phyloP scores from a whole-genome alignment of 352 stramenopile genomes.

The Globisporangium cystogenes region DNA sequence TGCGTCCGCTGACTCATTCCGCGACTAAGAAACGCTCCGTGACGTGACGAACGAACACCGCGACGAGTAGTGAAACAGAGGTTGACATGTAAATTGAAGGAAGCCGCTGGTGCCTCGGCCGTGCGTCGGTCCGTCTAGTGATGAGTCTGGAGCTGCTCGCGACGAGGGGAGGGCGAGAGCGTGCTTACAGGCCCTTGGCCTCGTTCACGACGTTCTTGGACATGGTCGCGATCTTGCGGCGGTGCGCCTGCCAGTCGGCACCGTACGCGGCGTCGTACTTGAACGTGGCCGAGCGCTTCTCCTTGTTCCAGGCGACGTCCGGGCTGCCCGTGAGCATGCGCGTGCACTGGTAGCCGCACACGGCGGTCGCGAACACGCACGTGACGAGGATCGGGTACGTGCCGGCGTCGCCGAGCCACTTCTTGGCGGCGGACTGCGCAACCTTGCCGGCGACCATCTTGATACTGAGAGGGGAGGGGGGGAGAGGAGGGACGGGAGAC shows the following conservation, averaged over 20 bases:
- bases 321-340: constrained; percentile 65
- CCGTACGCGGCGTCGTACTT: constrained; percentile 58
- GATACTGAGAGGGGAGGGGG: constrained; percentile 12
- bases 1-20: constrained; percentile 34
- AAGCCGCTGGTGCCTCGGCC: neutral
- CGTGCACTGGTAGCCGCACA: constrained; percentile 72
- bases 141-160: no score
- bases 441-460: constrained; percentile 51
- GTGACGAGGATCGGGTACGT: constrained; percentile 74
- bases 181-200: constrained; percentile 52
- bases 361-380: constrained; percentile 48
- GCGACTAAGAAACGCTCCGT: no score
- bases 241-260: constrained; percentile 71
- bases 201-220: constrained; percentile 81
- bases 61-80: constrained; percentile 11
- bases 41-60: neutral
- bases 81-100: neutral
- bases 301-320: constrained; percentile 78
- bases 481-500: constrained; percentile 1
- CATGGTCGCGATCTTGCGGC: constrained; percentile 56
- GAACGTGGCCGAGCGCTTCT: constrained; percentile 67
- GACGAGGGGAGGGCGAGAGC: no score
- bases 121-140: neutral
- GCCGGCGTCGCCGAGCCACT: constrained; percentile 71
- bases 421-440: constrained; percentile 45